Evolutionary conservation across 441 rosid species (phyloP), one percentile per base, ranked within the genome.

Genomic region (Euphorbia celastroides): DNA sequence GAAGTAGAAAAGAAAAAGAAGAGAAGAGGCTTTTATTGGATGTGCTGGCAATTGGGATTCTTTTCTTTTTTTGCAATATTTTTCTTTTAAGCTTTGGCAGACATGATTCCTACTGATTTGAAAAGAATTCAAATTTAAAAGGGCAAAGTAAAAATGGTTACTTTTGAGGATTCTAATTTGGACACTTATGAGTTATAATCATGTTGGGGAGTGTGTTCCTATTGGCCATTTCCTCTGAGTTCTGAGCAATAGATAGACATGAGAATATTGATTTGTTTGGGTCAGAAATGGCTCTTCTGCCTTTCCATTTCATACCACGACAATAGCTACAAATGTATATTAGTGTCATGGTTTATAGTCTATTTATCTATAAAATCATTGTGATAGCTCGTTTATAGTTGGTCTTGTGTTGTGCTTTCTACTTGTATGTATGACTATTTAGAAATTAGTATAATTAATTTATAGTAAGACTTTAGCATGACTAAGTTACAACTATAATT

Each of bases 61-160:
- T 46, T 23, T 46, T 51, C 55, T 28, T 67, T 69, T 31, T 5
- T 59, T n/a, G 38, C 57, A 71, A 54, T 26, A 66, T 64, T 62
- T 38, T 70, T 60, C 69, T 72, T 81, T 82, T 75, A 83, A 79
- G 79, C 84, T 78, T 79, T 87, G 79, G 76, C 79, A 70, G 81
- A 66, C 75, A 77, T 79, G 72, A 77, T 75, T 77, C 68, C 28
- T 50, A 7, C 50, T 12, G 2, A 44, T 67, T 41, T 69, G 66
- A 74, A 48, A 59, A 64, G 56, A 71, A 75, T 75, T 83, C 79
- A 81, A 82, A 79, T 66, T 72, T 76, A 71, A 74, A 82, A 67
- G 74, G 70, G 70, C 74, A 84, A 62, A 73, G 26, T 44, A 67
- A 70, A 56, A 31, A 66, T 70, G 38, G 51, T 56, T 10, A 54